Conservation (phyloP, 495 filamentous ascomycete species). For the Articulospora tetracladia region DNA sequence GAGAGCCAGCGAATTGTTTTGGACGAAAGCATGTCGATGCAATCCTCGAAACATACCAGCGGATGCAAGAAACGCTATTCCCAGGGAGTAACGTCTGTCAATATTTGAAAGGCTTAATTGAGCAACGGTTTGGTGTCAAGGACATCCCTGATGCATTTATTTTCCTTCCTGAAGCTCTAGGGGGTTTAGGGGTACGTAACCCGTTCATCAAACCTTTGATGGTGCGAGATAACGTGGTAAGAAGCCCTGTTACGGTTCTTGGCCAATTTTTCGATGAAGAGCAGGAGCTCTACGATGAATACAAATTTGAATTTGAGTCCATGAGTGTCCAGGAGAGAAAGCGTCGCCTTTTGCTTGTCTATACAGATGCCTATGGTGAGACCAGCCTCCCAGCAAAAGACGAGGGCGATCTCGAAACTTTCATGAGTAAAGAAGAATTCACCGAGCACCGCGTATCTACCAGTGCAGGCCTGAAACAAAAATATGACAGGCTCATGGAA, state of each 20-base stretch:
- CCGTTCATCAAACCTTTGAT: constrained; percentile 46
- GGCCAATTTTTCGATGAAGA: constrained; percentile 35
- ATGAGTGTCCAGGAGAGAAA: constrained; percentile 1
- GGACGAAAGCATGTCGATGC: constrained; percentile 60
- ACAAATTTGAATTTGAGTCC: constrained; percentile 32
- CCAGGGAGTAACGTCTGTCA: constrained; percentile 42
- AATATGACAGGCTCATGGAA: constrained; percentile 21
- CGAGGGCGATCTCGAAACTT: constrained; percentile 17
- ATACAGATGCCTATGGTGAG: constrained; percentile 2
- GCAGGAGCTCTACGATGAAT: constrained; percentile 29
- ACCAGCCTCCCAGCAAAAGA: not conserved
- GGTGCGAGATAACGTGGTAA: constrained; percentile 30
- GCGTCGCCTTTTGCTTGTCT: constrained; percentile 8
- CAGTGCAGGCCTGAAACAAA: constrained; percentile 19
- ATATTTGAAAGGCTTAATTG: constrained; percentile 50
- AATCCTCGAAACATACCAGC: constrained; percentile 52
- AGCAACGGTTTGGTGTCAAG: constrained; percentile 46
- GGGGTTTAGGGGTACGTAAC: constrained; percentile 52
- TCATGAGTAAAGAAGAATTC: constrained; percentile 48
- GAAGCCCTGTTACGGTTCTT: constrained; percentile 32
- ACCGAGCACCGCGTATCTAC: constrained; percentile 36
- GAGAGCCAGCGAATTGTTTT: constrained; percentile 59
- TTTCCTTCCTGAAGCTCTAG: constrained; percentile 50
- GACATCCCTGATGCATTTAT: constrained; percentile 62
- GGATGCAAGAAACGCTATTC: constrained; percentile 51